These are phyloP conservation scores for Trichosphaerium sp. DNA, from an alignment of 78 protist genomes.

Conservation along the genomic window DNA sequence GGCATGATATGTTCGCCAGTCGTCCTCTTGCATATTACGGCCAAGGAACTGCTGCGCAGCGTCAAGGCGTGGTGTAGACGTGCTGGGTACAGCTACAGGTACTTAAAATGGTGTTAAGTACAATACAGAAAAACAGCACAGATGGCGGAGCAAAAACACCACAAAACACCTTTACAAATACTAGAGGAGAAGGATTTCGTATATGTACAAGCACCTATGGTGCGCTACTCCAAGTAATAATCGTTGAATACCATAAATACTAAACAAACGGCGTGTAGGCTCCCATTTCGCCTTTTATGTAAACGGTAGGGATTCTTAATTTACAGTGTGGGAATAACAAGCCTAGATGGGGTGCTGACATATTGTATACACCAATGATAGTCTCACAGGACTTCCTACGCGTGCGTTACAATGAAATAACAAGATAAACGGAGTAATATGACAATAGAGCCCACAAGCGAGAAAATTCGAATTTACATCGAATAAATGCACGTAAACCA, in stretches of 20 bases:
- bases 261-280: background rate
- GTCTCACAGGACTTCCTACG: background rate
- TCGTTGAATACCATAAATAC: background rate
- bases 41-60: no score
- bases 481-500: slow-evolving; percentile 9
- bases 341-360: slow-evolving; percentile 43
- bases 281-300: slow-evolving; percentile 8
- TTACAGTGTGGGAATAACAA: no score
- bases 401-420: background rate
- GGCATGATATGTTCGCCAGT: no score
- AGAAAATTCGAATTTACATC: slow-evolving; percentile 48
- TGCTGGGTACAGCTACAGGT: no score
- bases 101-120: no score
- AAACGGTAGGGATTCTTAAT: no score
- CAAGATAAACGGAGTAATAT: slow-evolving; percentile 20
- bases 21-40: no score
- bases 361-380: slow-evolving; percentile 67
- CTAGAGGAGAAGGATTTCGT: no score
- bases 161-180: no score
- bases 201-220: slow-evolving; percentile 84
- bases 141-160: no score
- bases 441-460: slow-evolving; percentile 18
- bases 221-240: slow-evolving; percentile 42
- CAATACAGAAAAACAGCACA: no score
- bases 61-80: no score